Conservation (phyloP, 306 rosid genomes). For the Gleditsia sinensis region DNA sequence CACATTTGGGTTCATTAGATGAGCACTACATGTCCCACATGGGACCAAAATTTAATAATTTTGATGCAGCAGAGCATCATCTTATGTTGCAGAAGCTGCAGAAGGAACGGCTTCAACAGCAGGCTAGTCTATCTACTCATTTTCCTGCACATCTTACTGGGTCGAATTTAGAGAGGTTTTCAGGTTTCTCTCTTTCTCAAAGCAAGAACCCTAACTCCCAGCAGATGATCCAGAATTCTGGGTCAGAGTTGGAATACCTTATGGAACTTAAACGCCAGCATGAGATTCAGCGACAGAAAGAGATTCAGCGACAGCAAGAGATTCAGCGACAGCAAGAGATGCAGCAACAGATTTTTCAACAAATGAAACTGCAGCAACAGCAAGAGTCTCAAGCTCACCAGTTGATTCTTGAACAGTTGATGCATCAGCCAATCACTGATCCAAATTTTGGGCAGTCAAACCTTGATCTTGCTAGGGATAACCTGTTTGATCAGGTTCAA, state of each 20-base stretch:
- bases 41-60: constrained; percentile 43
- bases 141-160: constrained; percentile 47
- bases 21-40: constrained; percentile 44
- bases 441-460: constrained; percentile 56
- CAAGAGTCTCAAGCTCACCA: constrained; percentile 66
- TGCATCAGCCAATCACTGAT: constrained; percentile 56
- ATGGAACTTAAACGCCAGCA: constrained; percentile 51
- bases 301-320: constrained; percentile 62
- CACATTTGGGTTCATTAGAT: constrained; percentile 49
- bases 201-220: constrained; percentile 48
- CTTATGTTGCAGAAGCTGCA: constrained; percentile 50
- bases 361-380: constrained; percentile 61
- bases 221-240: constrained; percentile 51
- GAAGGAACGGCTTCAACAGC: constrained; percentile 58
- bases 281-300: constrained; percentile 64
- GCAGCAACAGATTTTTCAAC: constrained; percentile 61
- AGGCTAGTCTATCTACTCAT: constrained; percentile 38
- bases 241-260: constrained; percentile 56
- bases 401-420: constrained; percentile 58
- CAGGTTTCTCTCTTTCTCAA: constrained; percentile 47
- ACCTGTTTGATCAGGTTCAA: constrained; percentile 55
- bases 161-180: constrained; percentile 48
- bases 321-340: constrained; percentile 59
- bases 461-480: constrained; percentile 51
- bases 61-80: constrained; percentile 51